These are phyloP conservation scores for Kregervanrija delftensis DNA, from an alignment of 805 yeast species.

Conservation along the genomic window DNA sequence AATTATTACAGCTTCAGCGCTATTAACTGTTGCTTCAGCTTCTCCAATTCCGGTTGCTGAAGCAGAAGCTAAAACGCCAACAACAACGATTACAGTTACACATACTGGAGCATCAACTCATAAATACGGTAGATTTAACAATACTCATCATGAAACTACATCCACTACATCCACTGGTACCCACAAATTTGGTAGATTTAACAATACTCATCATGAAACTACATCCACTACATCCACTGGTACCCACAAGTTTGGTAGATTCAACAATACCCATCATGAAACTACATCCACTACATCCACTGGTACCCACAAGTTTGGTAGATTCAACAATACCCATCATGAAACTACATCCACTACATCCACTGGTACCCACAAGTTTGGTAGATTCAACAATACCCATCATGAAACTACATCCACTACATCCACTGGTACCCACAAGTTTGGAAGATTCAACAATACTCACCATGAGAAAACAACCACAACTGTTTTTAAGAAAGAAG, in stretches of 20 bases:
- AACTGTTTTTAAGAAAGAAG: constrained; percentile 16
- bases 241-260: constrained; percentile 51
- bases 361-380: constrained; percentile 47
- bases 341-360: constrained; percentile 23
- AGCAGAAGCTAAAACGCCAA: constrained; percentile 19
- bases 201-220: constrained; percentile 42
- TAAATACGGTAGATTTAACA: constrained; percentile 49
- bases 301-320: constrained; percentile 41
- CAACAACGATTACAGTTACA: constrained; percentile 28
- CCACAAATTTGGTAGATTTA: constrained; percentile 42
- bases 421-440: constrained; percentile 43
- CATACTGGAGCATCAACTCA: constrained; percentile 38
- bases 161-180: constrained; percentile 28
- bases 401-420: constrained; percentile 31
- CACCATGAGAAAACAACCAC: constrained; percentile 32
- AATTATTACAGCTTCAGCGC: constrained; percentile 23
- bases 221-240: constrained; percentile 30
- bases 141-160: constrained; percentile 23
- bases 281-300: constrained; percentile 23
- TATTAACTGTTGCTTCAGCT: constrained; percentile 17
- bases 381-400: constrained; percentile 48
- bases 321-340: constrained; percentile 42
- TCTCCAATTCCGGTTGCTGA: constrained; percentile 31
- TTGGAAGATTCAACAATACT: constrained; percentile 49
- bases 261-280: constrained; percentile 36